These are phyloP conservation scores for Beauveria rudraprayagi DNA, from an alignment of 2,329 filamentous ascomycete genomes.

Conservation along the genomic window DNA sequence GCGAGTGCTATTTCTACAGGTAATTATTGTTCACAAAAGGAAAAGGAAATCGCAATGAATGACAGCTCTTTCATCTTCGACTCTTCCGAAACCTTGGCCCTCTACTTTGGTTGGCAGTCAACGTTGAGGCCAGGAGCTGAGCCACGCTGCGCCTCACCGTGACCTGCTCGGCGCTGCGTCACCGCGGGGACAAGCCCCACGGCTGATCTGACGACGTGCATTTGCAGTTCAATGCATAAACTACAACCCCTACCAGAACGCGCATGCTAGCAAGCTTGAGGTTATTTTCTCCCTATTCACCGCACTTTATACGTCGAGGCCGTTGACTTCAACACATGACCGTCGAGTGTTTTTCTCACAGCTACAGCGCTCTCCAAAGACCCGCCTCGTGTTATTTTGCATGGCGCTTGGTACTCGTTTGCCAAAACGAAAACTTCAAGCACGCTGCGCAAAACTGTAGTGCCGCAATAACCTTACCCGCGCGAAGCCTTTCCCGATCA, in stretches of 20 bases:
- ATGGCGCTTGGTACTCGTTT: neutral
- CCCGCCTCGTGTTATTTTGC: neutral
- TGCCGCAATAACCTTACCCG: neutral
- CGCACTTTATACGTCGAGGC: neutral
- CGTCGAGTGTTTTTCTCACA: neutral
- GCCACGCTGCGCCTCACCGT: slow-evolving; percentile 17
- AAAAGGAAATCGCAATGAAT: too few species aligned
- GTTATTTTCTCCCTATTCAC: neutral
- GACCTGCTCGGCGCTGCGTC: slow-evolving; percentile 15
- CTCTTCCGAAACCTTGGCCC: neutral
- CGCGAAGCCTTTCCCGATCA: neutral
- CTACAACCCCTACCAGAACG: neutral
- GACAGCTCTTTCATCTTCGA: too few species aligned
- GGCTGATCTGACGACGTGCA: slow-evolving; percentile 4
- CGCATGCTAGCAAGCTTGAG: neutral
- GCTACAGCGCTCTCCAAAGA: neutral
- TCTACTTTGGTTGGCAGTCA: neutral
- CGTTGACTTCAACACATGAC: neutral
- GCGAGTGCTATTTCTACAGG: too few species aligned
- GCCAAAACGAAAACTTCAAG: neutral
- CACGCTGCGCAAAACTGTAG: neutral
- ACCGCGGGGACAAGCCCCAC: slow-evolving; percentile 17
- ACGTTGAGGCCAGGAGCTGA: slow-evolving; percentile 15
- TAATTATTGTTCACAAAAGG: too few species aligned
- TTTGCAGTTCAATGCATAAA: neutral